phyloP scores from a whole-genome alignment of 495 filamentous ascomycete genomes.

The Neurospora sp. region DNA sequence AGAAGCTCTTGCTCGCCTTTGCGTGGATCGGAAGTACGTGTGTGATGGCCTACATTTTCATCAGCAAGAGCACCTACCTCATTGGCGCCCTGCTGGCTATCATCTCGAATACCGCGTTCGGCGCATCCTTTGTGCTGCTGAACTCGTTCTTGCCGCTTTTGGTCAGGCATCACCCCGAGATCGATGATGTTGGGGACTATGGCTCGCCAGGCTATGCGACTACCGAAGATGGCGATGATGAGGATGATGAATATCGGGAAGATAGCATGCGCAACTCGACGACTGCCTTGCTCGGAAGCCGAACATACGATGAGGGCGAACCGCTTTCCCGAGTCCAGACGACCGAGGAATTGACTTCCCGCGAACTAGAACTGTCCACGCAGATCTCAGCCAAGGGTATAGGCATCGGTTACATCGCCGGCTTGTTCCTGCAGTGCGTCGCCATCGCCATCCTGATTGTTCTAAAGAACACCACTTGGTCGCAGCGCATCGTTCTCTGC shows the following conservation, averaged over 20 bases:
- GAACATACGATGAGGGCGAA: slow-evolving; percentile 17
- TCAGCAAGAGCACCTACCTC: slow-evolving; percentile 62
- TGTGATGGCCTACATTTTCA: slow-evolving; percentile 82
- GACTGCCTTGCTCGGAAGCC: slow-evolving; percentile 29
- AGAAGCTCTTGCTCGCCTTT: slow-evolving; percentile 73
- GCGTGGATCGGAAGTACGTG: slow-evolving; percentile 68
- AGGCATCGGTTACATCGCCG: slow-evolving; percentile 81
- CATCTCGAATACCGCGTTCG: slow-evolving; percentile 81
- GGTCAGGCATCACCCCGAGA: slow-evolving; percentile 62
- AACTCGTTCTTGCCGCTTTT: slow-evolving; percentile 78
- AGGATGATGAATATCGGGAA: slow-evolving; percentile 9
- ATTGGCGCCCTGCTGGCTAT: slow-evolving; percentile 77
- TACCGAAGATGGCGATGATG: slow-evolving; percentile 4
- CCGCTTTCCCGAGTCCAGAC: slow-evolving; percentile 25
- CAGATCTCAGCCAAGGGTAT: slow-evolving; percentile 83
- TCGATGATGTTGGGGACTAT: slow-evolving; percentile 20
- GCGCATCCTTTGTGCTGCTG: slow-evolving; percentile 74
- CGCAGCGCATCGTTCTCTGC: slow-evolving; percentile 74
- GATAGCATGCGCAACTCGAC: slow-evolving; percentile 30
- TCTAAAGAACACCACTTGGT: slow-evolving; percentile 65
- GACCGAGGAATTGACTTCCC: slow-evolving; percentile 42
- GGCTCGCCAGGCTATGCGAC: not conserved
- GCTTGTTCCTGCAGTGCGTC: slow-evolving; percentile 65
- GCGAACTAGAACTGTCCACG: slow-evolving; percentile 66
- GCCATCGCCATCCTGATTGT: slow-evolving; percentile 61